A percentile compares a stretch with the other conserved stretches of the same genome.
Evolutionary conservation across 352 stramenopile genomes (phyloP).

Genomic region (Phytopythium helicoides): DNA sequence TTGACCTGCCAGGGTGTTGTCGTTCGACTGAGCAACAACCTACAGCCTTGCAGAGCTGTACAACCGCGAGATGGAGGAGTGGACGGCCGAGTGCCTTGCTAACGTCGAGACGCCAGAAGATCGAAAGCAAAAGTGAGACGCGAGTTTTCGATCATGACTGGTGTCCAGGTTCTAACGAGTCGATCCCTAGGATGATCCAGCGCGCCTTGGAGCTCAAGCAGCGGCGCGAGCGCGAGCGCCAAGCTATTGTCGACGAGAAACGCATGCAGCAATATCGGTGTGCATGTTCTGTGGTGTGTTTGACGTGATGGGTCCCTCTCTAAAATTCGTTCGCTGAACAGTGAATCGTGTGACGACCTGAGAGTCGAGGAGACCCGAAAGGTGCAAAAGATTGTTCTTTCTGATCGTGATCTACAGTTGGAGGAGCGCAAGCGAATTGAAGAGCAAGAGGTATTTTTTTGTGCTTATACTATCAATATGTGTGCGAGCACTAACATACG

Average conservation of each 20-base stretch:
- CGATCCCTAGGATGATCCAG: constrained; percentile 64
- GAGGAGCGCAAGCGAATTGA: constrained; percentile 38
- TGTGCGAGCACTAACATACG: constrained; percentile 1
- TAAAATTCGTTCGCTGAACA: constrained; percentile 8
- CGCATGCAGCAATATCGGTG: constrained; percentile 72
- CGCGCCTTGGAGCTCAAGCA: constrained; percentile 70
- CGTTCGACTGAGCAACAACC: no score
- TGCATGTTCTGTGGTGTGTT: not conserved
- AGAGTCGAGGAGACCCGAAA: constrained; percentile 67
- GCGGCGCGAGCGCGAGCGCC: constrained; percentile 54
- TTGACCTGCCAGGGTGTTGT: not conserved
- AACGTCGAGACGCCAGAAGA: constrained; percentile 80
- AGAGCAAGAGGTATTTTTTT: constrained; percentile 42
- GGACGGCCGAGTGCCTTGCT: constrained; percentile 55
- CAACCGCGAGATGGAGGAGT: constrained; percentile 74
- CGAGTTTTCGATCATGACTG: not conserved
- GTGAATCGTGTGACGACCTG: constrained; percentile 66
- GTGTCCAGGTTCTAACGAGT: not conserved
- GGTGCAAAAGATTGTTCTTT: constrained; percentile 50
- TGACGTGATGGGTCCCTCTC: not conserved
- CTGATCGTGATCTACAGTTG: constrained; percentile 60
- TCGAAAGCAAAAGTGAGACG: constrained; percentile 65
- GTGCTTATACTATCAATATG: not conserved
- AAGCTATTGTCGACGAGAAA: constrained; percentile 71
- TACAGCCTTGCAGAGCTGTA: constrained; percentile 68